Base-by-base conservation (phyloP, 805 yeast genomes). In the Wickerhamiella bombiphila region DNA sequence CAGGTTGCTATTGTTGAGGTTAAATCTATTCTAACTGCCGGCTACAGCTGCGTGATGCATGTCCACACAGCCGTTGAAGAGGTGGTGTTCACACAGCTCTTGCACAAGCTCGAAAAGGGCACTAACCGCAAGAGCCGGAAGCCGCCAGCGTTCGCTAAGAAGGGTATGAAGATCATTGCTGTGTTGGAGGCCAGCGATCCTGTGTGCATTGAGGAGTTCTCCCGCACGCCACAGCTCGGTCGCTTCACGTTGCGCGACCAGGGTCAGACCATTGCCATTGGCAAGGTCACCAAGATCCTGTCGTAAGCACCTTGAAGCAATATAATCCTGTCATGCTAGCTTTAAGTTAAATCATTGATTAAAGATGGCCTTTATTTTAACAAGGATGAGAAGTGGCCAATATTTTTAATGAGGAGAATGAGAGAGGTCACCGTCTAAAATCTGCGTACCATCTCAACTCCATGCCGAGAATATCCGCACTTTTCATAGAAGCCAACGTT, bases 171-270 rank as follows among this genome's bases (percentile, higher is more conserved):
- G 75, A 74, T 91, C 51, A 86, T 91, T 58, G 98, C 96, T 24
- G 72, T 79, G 32, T 67, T 91, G 54, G 95, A 86, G 64, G 68
- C 85, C 14, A 66, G 74, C 33, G 85, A 75, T 50, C 88, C 95
- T 18, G 81, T 91, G 28, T 91, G 97, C 67, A 77, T 88, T 37
- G 99, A 91, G 66, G 77, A 93, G 33, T 91, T 79, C 59, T 76
- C 69, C 50, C 93, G 82, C 56, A 82, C 86, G 57, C 96, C 88
- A 49, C 97, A 91, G 64, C 71, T 91, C 54, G 99, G 98, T 58
- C 77, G 99, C 64, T 91, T 91, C 62, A 91, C 98, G 21, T 72
- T 91, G 60, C 85, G 99, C 71, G 98, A 91, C 64, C 97, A 91
- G 66, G 98, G 97, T 58, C 76, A 76, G 45, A 91, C 98, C 38